phyloP scores from a whole-genome alignment of 2,329 filamentous ascomycete genomes.

The Colletotrichum sojae region DNA sequence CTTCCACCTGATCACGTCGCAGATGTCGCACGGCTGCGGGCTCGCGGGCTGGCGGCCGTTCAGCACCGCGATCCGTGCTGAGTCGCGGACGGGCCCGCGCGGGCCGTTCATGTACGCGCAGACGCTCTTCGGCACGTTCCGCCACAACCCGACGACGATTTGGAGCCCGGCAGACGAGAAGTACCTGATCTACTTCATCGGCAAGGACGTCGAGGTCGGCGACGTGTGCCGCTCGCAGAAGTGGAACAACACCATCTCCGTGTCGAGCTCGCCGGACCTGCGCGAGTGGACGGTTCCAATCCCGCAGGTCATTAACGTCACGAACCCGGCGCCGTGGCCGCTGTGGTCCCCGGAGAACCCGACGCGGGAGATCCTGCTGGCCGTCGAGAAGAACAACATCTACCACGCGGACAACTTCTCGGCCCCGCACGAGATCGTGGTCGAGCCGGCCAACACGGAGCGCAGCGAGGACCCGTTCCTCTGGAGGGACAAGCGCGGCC shows the following conservation, averaged over 20 bases:
- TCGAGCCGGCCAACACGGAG: constrained; percentile 35
- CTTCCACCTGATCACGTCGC: constrained; percentile 61
- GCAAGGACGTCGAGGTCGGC: constrained; percentile 47
- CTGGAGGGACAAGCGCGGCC: constrained; percentile 51
- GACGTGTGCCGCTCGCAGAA: constrained; percentile 34
- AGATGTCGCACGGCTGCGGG: constrained; percentile 62
- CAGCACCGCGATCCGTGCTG: constrained; percentile 60
- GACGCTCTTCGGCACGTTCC: constrained; percentile 57
- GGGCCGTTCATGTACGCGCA: constrained; percentile 60
- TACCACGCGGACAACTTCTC: constrained; percentile 48
- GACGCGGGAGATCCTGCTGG: constrained; percentile 50
- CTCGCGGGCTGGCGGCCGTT: constrained; percentile 63
- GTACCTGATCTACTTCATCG: constrained; percentile 63
- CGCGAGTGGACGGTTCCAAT: constrained; percentile 26
- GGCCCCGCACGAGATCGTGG: constrained; percentile 50
- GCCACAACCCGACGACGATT: constrained; percentile 61
- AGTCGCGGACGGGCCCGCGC: constrained; percentile 57
- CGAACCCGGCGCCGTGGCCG: constrained; percentile 59
- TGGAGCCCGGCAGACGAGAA: constrained; percentile 59
- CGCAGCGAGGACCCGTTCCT: constrained; percentile 50
- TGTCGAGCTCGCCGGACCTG: constrained; percentile 37
- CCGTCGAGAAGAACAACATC: constrained; percentile 53
- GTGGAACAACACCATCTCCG: constrained; percentile 46
- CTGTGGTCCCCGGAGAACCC: constrained; percentile 49
- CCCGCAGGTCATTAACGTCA: constrained; percentile 46